A percentile compares a stretch with the other conserved stretches of the same genome.
Evolutionary conservation across 495 filamentous ascomycete genomes (phyloP).

Genomic region (Saxophila tyrrhenica): DNA sequence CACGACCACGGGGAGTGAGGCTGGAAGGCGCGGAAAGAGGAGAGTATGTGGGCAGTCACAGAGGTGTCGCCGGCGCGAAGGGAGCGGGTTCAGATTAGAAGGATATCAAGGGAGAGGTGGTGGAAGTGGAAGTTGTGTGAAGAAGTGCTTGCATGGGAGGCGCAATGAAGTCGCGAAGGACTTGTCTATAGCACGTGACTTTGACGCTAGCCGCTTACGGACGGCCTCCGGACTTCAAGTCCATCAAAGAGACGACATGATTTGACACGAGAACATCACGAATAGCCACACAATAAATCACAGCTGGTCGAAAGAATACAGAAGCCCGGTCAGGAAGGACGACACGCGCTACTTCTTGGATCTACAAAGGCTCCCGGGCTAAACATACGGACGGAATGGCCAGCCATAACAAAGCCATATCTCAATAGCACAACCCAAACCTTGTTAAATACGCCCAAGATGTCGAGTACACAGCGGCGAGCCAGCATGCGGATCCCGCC

Average conservation of each 20-base stretch:
- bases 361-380: not conserved
- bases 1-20: not conserved
- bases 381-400: not conserved
- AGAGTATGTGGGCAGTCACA: too few relatives aligned
- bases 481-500: conserved; percentile 35
- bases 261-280: too few relatives aligned
- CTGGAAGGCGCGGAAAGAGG: too few relatives aligned
- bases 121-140: not conserved
- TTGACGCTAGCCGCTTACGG: not conserved
- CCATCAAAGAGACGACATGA: not conserved
- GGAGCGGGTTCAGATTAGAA: too few relatives aligned
- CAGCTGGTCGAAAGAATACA: too few relatives aligned
- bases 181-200: not conserved
- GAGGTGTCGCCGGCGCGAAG: too few relatives aligned
- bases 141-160: too few relatives aligned
- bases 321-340: too few relatives aligned
- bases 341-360: not conserved
- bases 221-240: not conserved
- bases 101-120: not conserved
- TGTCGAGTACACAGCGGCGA: conserved; percentile 6
- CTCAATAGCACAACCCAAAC: not conserved
- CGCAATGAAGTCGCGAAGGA: too few relatives aligned
- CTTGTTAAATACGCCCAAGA: not conserved
- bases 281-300: too few relatives aligned
- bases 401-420: not conserved